Base-by-base conservation (phyloP, 306 rosid species). In the Acmispon strigosus region DNA sequence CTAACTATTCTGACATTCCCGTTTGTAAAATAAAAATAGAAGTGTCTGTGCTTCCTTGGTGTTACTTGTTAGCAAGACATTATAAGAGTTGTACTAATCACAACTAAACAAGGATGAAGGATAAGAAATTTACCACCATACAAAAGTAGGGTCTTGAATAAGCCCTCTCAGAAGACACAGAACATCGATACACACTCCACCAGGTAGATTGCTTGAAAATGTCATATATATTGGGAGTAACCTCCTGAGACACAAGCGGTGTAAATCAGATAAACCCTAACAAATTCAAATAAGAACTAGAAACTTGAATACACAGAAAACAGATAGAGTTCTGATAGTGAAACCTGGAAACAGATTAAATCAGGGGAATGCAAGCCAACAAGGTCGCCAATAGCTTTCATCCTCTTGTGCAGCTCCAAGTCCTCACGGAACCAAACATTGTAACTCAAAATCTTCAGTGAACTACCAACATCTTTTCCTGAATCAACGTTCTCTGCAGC, bases 341-440 rank as follows among this genome's bases (percentile, higher is more conserved):
- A 73, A 57, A 77, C 89, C 89, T 85, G 89, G 20, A 85, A 82
- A 68, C 84, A 82, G 57, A 85, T 77, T 69, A 90, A 16, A 62
- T 92, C 87, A 6, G 98, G 98, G 10, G 84, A 78, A 76, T 90
- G 91, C 61, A 68, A 77, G 51, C 66, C 85, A 80, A 92, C 82
- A 86, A 92, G 88, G 20, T 88, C 92, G 1, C 92, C 91, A 57
- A 92, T 81, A 42, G 98, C 91, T 70, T 81, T 70, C 98, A 88
- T 90, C 72, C 98, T 88, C 70, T 86, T 88, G 2, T 75, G 76
- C 69, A 90, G 37, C 84, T 92, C 96, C 74, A 92, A 76, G 42
- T 90, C 96, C 74, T 85, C 96, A 14, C 95, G 85, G 50, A 90
- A 88, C 98, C 98, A 90, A 34, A 92, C 91, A 75, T 92, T 90